These are phyloP conservation scores for Rubia tinctorum DNA, from an alignment of 305 asterid genomes.

Conservation along the genomic window DNA sequence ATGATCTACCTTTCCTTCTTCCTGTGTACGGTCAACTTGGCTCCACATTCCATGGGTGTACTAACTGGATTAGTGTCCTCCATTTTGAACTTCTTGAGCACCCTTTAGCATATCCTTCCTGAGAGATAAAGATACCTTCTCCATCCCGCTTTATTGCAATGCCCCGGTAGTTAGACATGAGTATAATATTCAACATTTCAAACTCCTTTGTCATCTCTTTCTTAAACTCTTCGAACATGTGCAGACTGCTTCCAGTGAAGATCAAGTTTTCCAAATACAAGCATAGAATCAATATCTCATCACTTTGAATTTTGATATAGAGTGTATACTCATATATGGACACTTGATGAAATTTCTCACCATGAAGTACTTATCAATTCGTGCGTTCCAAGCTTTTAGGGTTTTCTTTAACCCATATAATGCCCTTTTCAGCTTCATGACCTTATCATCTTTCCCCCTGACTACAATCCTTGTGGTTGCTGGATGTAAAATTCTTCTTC, in stretches of 20 bases:
- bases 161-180: too few relatives aligned
- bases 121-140: background rate
- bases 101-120: background rate
- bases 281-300: background rate
- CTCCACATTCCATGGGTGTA: background rate
- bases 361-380: background rate
- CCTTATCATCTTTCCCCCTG: too few relatives aligned
- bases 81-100: conserved; percentile 1
- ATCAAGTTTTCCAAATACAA: conserved; percentile 6
- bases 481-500: too few relatives aligned
- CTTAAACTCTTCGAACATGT: too few relatives aligned
- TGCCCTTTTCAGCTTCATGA: too few relatives aligned
- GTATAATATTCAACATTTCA: background rate
- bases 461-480: too few relatives aligned
- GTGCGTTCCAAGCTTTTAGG: background rate
- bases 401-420: background rate
- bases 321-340: background rate
- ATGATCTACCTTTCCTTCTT: background rate
- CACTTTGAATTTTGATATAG: background rate
- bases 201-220: too few relatives aligned
- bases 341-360: too few relatives aligned
- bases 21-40: background rate
- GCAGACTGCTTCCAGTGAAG: background rate
- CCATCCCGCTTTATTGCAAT: too few relatives aligned
- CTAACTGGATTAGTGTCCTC: background rate